Conservation (phyloP, 2,329 filamentous ascomycete genomes). For the Cryoendolithus antarcticus region DNA sequence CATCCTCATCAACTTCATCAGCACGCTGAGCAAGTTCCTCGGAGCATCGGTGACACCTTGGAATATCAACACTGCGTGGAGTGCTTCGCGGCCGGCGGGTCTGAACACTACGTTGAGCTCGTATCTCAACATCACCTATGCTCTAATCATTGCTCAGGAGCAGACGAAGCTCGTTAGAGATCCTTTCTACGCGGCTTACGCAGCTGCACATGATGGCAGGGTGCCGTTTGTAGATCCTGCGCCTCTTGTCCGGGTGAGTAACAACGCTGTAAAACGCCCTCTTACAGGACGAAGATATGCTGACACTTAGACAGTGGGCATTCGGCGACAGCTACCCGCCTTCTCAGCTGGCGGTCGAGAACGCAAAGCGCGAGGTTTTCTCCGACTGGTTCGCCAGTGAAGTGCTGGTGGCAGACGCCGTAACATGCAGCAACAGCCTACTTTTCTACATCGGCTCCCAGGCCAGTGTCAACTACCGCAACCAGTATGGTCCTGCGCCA, state of each 20-base stretch:
- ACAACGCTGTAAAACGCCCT: too few species aligned
- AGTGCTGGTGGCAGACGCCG: slow-evolving; percentile 29
- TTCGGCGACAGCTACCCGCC: slow-evolving; percentile 32
- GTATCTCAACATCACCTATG: slow-evolving; percentile 34
- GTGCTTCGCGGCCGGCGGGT: slow-evolving; percentile 20
- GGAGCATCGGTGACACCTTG: slow-evolving; percentile 25
- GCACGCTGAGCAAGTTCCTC: slow-evolving; percentile 32
- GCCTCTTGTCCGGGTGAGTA: slow-evolving; percentile 27
- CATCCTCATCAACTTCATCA: slow-evolving; percentile 31
- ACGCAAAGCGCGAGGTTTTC: slow-evolving; percentile 39
- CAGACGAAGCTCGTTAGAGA: slow-evolving; percentile 35
- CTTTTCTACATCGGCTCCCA: slow-evolving; percentile 36
- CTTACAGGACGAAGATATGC: too few species aligned
- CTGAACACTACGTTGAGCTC: slow-evolving; percentile 21
- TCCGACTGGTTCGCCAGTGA: slow-evolving; percentile 36
- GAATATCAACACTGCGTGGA: slow-evolving; percentile 27
- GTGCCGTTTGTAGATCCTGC: slow-evolving; percentile 39
- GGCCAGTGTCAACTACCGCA: slow-evolving; percentile 32
- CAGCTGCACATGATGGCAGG: slow-evolving; percentile 32
- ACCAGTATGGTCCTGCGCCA: slow-evolving; percentile 32
- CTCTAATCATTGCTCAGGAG: slow-evolving; percentile 35
- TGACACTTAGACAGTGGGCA: slow-evolving; percentile 22
- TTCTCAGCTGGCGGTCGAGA: slow-evolving; percentile 29
- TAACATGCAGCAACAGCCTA: slow-evolving; percentile 38
- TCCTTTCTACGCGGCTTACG: slow-evolving; percentile 40